A percentile compares a stretch with the other conserved stretches of the same genome.
phyloP scores from a whole-genome alignment of 805 yeast genomes.

The Ascoidea rubescens region DNA sequence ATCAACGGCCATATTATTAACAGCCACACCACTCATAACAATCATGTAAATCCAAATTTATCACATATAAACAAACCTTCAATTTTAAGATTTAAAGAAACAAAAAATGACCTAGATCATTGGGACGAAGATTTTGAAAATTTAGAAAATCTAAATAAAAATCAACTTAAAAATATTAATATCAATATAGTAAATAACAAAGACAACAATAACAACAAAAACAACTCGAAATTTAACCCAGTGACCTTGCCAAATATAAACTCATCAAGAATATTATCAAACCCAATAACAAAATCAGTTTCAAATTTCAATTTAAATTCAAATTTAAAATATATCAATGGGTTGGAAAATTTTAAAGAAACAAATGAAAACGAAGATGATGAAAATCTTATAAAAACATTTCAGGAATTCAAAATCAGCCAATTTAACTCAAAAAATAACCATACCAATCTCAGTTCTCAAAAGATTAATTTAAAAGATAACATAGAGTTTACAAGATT shows the following conservation, averaged over 20 bases:
- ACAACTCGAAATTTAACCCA: neutral
- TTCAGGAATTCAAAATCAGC: neutral
- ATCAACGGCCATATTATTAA: neutral
- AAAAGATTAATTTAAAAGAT: neutral
- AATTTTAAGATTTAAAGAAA: conserved; percentile 4
- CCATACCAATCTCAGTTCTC: neutral
- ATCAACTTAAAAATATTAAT: too few species aligned
- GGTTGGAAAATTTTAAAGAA: neutral
- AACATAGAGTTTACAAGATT: neutral
- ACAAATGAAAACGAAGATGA: neutral
- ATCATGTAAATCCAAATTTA: conserved; percentile 2
- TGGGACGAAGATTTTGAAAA: conserved; percentile 9
- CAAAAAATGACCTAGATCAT: conserved; percentile 3
- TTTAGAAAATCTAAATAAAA: neutral
- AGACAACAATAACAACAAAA: too few species aligned
- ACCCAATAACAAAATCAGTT: neutral
- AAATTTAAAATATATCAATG: too few species aligned
- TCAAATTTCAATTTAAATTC: neutral
- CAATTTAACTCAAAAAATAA: too few species aligned
- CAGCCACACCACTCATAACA: neutral
- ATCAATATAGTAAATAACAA: too few species aligned
- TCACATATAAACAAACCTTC: neutral
- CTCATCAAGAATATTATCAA: neutral
- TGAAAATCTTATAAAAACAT: neutral
- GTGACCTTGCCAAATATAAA: neutral